Conservation (phyloP, 106 monocot genomes). For the Triglochin maritima region DNA sequence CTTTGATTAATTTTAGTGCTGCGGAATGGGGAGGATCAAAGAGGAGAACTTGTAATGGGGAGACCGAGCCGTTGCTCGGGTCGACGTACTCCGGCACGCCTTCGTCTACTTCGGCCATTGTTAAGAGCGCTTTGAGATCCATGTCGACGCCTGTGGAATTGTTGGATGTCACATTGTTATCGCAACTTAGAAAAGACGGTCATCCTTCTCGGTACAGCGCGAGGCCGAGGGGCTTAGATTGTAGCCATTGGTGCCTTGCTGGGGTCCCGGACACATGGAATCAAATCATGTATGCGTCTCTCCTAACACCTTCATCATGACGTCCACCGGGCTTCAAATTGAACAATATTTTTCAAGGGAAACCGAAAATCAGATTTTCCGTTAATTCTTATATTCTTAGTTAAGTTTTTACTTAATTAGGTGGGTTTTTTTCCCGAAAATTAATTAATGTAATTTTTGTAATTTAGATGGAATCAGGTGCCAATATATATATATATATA, state of each 20-base stretch:
- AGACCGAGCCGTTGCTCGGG: slow-evolving; percentile 1
- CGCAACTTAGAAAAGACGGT: slow-evolving; percentile 4
- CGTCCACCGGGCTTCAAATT: too few species aligned
- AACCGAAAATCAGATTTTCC: too few species aligned
- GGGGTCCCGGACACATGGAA: slow-evolving; percentile 11
- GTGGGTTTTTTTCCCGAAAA: too few species aligned
- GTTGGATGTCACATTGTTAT: neutral
- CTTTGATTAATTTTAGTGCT: neutral
- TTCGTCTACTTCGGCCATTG: neutral
- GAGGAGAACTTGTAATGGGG: neutral
- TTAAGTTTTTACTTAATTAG: too few species aligned
- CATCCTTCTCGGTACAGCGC: slow-evolving; percentile 3
- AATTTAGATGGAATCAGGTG: too few species aligned
- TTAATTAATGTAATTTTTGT: too few species aligned
- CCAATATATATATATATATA: too few species aligned
- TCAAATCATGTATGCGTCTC: neutral
- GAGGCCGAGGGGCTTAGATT: neutral
- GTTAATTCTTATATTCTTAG: too few species aligned
- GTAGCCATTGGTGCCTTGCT: slow-evolving; percentile 14
- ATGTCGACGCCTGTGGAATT: neutral
- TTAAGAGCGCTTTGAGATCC: neutral
- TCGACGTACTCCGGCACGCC: neutral
- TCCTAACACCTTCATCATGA: neutral
- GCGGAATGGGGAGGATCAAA: slow-evolving; percentile 6
- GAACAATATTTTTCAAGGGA: too few species aligned